phyloP scores from a whole-genome alignment of 495 filamentous ascomycete genomes.

The Penicillium pancosmium region DNA sequence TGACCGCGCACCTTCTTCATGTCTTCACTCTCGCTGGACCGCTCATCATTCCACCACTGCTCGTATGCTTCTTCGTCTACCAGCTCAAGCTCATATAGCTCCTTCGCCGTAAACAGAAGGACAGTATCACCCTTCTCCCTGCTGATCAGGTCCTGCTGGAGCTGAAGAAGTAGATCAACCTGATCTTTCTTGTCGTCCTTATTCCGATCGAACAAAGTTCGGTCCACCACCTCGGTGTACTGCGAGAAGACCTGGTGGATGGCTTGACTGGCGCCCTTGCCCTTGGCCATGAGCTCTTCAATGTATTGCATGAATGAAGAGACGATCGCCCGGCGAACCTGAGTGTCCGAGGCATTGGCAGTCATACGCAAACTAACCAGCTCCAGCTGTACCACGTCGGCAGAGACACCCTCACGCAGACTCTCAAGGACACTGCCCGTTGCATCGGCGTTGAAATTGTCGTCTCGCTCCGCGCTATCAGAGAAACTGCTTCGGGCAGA shows the following conservation, averaged over 20 bases:
- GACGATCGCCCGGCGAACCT: conserved; percentile 84
- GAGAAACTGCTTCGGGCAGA: conserved; percentile 60
- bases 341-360: conserved; percentile 83
- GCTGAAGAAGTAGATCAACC: conserved; percentile 77
- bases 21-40: conserved; percentile 61
- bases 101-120: conserved; percentile 73
- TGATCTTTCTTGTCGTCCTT: conserved; percentile 68
- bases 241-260: conserved; percentile 60
- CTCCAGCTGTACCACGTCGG: conserved; percentile 87
- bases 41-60: conserved; percentile 82
- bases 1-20: conserved; percentile 72
- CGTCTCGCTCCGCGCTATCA: conserved; percentile 61
- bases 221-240: conserved; percentile 60
- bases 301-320: conserved; percentile 83
- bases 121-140: conserved; percentile 64
- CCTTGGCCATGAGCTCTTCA: conserved; percentile 66
- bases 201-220: conserved; percentile 60
- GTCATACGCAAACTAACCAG: conserved; percentile 86
- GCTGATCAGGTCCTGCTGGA: conserved; percentile 76
- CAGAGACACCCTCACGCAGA: conserved; percentile 69
- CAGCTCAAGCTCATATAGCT: conserved; percentile 81
- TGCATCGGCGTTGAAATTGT: conserved; percentile 86
- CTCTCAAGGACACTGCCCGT: conserved; percentile 81
- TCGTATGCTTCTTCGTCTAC: conserved; percentile 87
- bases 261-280: conserved; percentile 62